phyloP scores from a whole-genome alignment of 2,329 filamentous ascomycete species.

The Cladosporium velox region DNA sequence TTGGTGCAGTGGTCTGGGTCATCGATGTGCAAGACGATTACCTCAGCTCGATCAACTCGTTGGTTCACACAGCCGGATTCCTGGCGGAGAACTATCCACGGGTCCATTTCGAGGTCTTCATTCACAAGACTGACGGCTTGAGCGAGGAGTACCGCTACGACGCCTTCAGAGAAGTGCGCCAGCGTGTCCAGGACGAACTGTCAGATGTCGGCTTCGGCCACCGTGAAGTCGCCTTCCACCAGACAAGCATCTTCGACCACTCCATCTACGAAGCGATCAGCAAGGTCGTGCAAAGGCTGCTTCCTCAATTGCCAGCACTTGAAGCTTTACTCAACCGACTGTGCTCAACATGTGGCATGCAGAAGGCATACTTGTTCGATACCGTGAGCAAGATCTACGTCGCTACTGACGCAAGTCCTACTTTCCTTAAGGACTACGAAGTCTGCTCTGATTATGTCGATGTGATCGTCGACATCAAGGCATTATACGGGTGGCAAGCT shows the following conservation, averaged over 20 bases:
- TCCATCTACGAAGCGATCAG: constrained; percentile 98
- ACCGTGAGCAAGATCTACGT: constrained; percentile 99
- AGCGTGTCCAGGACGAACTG: constrained; percentile 93
- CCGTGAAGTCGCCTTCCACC: constrained; percentile 88
- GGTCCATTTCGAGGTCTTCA: constrained; percentile 97
- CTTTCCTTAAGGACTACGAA: constrained; percentile 94
- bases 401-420: constrained; percentile 88
- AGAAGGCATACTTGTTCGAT: constrained; percentile 98
- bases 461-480: constrained; percentile 94
- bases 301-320: constrained; percentile 87
- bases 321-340: constrained; percentile 93
- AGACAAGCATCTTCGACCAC: constrained; percentile 98
- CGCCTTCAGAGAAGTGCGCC: constrained; percentile 93
- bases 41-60: constrained; percentile 80
- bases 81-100: constrained; percentile 86
- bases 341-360: constrained; percentile 89
- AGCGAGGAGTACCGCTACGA: constrained; percentile 96
- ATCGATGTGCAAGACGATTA: constrained; percentile 99
- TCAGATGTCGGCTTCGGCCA: constrained; percentile 92
- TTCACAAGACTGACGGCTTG: constrained; percentile 98
- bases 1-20: constrained; percentile 95
- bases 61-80: constrained; percentile 86
- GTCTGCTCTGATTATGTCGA: constrained; percentile 99
- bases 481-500: constrained; percentile 81
- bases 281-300: constrained; percentile 97